Evolutionary conservation across 768 basidiomycete genomes (phyloP), one percentile per base, ranked within the genome.

Genomic region (Rhizopogon vinicolor): DNA sequence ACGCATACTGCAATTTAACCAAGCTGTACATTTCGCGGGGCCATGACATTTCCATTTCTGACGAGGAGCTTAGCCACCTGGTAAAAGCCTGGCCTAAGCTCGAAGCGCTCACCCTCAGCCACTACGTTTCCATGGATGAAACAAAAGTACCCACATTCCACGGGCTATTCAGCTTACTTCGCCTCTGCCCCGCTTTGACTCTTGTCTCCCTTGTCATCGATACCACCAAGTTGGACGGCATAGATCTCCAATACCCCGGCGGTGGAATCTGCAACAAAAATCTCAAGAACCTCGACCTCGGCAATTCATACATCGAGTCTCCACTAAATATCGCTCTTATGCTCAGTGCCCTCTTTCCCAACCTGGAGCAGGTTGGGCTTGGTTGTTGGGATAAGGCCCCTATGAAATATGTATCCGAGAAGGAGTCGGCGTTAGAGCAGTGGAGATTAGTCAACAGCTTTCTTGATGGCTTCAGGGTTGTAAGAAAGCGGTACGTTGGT

Each of bases 151-250:
- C 25, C 25, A 69, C 67, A 0, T 33, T 65, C 14, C 58, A 18
- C 6, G 59, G 60, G 0, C 57, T 67, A 40, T 1, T 55, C 41
- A 31, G 3, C 5, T 58, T 69, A 0, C 39, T 41, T 10, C 48
- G 40, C 7, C 44, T 16, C 9, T 68, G 65, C 19, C 58, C 62
- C 0, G 46, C 49, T 29, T 46, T 67, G 4, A 53, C 28, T 3
- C 22, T 49, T 1, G 60, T 67, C 53, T 43, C 65, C 2, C 62
- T 67, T 39, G 65, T 65, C 35, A 31, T 67, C 2, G 62, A 67
- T 43, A 33, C 53, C 14, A 63, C 57, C 6, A 29, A 16, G 12
- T 3, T 42, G 7, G 0, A 5, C 16, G 44, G 44, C 9, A 45
- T 29, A 45, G 44, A 45, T 18, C 16, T 45, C 28, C 29, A 29